phyloP scores from a whole-genome alignment of 106 monocot genomes.

The Platanthera guangdongensis region DNA sequence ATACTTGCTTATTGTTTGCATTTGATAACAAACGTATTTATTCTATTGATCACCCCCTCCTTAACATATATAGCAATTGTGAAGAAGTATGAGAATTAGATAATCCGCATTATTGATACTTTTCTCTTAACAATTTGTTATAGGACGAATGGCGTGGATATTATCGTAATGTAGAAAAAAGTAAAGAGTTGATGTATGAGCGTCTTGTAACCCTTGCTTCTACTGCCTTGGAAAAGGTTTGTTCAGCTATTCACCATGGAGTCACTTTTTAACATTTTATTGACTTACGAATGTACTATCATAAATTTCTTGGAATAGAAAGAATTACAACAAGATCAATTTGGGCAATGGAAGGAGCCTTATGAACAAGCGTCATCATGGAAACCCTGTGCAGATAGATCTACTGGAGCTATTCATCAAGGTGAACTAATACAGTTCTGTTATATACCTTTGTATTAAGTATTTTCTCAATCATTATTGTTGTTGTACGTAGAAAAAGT shows the following conservation, averaged over 20 bases:
- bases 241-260: not conserved
- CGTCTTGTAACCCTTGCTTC: slow-evolving; percentile 35
- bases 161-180: slow-evolving; percentile 11
- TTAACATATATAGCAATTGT: not conserved
- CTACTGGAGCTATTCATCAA: slow-evolving; percentile 17
- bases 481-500: not conserved
- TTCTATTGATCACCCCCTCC: not conserved
- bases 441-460: too few relatives aligned
- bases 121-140: not conserved
- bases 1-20: not conserved
- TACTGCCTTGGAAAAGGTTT: slow-evolving; percentile 35
- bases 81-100: not conserved
- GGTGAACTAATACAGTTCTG: slow-evolving; percentile 19
- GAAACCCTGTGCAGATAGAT: slow-evolving; percentile 59
- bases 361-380: slow-evolving; percentile 30
- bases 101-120: not conserved
- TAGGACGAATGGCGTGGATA: slow-evolving; percentile 23
- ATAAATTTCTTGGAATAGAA: slow-evolving; percentile 23
- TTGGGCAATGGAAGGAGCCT: slow-evolving; percentile 44
- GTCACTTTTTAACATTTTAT: not conserved
- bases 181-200: slow-evolving; percentile 32
- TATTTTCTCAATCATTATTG: not conserved
- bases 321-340: slow-evolving; percentile 17
- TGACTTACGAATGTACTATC: not conserved
- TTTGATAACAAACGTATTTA: not conserved